These are phyloP conservation scores for Detonula confervacea DNA, from an alignment of 352 stramenopile genomes.

Conservation along the genomic window DNA sequence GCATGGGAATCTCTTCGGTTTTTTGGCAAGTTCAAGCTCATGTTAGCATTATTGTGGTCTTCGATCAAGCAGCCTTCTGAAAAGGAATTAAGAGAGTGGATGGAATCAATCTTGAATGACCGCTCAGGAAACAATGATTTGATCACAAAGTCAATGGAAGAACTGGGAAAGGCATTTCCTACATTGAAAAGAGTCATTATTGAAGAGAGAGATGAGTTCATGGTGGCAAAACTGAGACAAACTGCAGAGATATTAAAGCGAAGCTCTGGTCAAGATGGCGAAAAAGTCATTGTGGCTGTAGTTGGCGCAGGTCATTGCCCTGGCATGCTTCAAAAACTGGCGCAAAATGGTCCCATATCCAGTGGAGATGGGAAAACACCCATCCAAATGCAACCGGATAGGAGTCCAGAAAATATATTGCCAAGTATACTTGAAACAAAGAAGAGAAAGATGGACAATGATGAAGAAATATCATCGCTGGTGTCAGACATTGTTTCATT, in stretches of 20 bases:
- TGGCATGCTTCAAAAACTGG: constrained; percentile 64
- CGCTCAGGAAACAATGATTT: constrained; percentile 72
- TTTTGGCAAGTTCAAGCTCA: constrained; percentile 79
- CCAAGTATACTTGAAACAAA: constrained; percentile 48
- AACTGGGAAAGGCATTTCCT: constrained; percentile 77
- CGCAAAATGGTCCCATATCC: neutral
- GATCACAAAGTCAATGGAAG: constrained; percentile 79
- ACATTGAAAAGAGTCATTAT: constrained; percentile 79
- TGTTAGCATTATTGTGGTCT: constrained; percentile 72
- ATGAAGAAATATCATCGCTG: constrained; percentile 35
- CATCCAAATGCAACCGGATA: no score
- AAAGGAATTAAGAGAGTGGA: constrained; percentile 82
- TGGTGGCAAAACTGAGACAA: constrained; percentile 81
- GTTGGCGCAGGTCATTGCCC: constrained; percentile 81
- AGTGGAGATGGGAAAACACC: neutral
- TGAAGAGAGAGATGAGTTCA: constrained; percentile 82
- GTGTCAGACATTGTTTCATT: constrained; percentile 49
- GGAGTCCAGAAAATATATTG: constrained; percentile 36
- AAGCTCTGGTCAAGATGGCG: constrained; percentile 10
- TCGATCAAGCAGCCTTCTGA: constrained; percentile 70
- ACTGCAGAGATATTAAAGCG: constrained; percentile 40
- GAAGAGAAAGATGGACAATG: constrained; percentile 28
- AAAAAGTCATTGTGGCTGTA: constrained; percentile 75
- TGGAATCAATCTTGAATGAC: constrained; percentile 76
- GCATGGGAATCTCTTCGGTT: constrained; percentile 78